Conservation (phyloP, 1,284 basidiomycete species). For the Cryptococcus floricola region DNA sequence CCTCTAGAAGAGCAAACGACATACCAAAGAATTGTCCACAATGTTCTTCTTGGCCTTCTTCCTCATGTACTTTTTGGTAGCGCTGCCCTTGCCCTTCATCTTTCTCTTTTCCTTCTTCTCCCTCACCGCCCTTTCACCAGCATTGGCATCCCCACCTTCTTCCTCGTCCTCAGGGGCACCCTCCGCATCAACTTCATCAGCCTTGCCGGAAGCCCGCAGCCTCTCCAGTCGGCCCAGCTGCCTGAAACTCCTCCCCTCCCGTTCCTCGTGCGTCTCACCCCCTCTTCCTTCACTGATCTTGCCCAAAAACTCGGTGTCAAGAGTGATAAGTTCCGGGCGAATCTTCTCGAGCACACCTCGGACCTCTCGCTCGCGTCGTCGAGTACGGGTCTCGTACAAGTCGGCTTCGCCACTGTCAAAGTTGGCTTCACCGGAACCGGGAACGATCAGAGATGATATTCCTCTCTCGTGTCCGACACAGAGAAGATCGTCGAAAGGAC, state of each 20-base stretch:
- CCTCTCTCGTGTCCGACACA: constrained; percentile 68
- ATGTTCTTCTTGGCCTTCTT: constrained; percentile 87
- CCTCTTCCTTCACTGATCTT: constrained; percentile 60
- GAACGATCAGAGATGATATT: constrained; percentile 79
- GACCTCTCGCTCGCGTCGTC: constrained; percentile 86
- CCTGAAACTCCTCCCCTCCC: constrained; percentile 59
- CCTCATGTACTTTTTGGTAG: constrained; percentile 71
- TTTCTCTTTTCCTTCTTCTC: constrained; percentile 16
- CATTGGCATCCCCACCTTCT: constrained; percentile 27
- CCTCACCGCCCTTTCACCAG: constrained; percentile 48
- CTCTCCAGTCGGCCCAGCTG: constrained; percentile 70
- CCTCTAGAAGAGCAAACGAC: constrained; percentile 33
- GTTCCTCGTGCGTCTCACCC: constrained; percentile 55
- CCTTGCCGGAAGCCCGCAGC: constrained; percentile 64
- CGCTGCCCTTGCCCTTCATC: constrained; percentile 56
- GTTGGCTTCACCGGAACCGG: constrained; percentile 89
- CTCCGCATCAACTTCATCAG: constrained; percentile 61
- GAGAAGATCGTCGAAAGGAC: constrained; percentile 89
- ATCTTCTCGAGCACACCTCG: constrained; percentile 90
- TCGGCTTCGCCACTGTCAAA: constrained; percentile 92
- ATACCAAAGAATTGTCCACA: constrained; percentile 76
- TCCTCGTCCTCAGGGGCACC: constrained; percentile 22
- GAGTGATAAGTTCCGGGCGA: constrained; percentile 86
- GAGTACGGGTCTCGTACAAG: constrained; percentile 83
- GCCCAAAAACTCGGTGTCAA: constrained; percentile 81